Conservation (phyloP, 192 early-diverging fungal genomes). For the Piromyces finnis region DNA sequence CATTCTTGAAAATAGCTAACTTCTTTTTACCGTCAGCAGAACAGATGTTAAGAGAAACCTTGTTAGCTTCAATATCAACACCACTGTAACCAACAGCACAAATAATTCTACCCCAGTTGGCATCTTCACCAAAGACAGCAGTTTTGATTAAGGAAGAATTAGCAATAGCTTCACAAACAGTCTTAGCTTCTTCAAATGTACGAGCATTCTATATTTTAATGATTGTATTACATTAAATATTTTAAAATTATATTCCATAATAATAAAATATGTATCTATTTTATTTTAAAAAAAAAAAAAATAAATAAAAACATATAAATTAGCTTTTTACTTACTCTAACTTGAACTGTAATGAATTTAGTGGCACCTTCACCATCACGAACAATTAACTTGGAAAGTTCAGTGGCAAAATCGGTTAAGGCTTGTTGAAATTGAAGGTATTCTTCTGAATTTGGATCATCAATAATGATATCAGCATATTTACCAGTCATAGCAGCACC, state of each 20-base stretch:
- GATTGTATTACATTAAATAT: too few species aligned
- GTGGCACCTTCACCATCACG: slow-evolving; percentile 95
- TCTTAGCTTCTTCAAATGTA: slow-evolving; percentile 58
- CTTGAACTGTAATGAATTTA: slow-evolving; percentile 82
- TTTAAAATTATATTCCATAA: too few species aligned
- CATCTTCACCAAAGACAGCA: slow-evolving; percentile 87
- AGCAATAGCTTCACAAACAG: slow-evolving; percentile 67
- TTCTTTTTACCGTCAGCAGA: slow-evolving; percentile 34
- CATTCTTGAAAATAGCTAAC: slow-evolving; percentile 48
- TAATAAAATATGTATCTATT: too few species aligned
- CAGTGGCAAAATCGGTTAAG: slow-evolving; percentile 65
- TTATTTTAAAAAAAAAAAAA: too few species aligned
- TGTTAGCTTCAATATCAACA: slow-evolving; percentile 49
- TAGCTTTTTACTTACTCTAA: slow-evolving; percentile 29
- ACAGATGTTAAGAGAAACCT: slow-evolving; percentile 57
- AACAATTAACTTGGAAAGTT: slow-evolving; percentile 77
- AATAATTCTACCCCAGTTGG: slow-evolving; percentile 92
- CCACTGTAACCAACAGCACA: slow-evolving; percentile 79
- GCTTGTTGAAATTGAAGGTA: slow-evolving; percentile 48
- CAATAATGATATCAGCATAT: slow-evolving; percentile 16
- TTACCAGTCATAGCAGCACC: slow-evolving; percentile 29
- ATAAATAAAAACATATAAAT: not conserved
- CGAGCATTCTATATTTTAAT: slow-evolving; percentile 32
- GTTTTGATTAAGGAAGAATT: slow-evolving; percentile 91
- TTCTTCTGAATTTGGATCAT: slow-evolving; percentile 16